These are phyloP conservation scores for Anisodus acutangulus DNA, from an alignment of 257 asterid genomes.

Conservation along the genomic window DNA sequence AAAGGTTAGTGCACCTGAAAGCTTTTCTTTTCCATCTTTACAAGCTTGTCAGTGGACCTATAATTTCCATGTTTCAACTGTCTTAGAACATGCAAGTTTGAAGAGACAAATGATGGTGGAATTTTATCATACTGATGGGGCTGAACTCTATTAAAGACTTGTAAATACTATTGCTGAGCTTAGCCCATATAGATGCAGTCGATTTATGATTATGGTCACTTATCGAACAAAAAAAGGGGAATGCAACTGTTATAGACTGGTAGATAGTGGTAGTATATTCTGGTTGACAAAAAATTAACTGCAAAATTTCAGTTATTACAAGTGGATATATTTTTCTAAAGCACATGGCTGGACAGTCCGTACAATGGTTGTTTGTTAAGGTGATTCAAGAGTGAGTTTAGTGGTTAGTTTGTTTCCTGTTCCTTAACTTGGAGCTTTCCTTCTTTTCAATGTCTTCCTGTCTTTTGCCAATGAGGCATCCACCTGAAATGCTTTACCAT, in stretches of 20 bases:
- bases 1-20: slow-evolving; percentile 59
- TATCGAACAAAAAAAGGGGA: background rate
- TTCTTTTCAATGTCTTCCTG: slow-evolving; percentile 19
- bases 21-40: slow-evolving; percentile 11
- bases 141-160: slow-evolving; percentile 7
- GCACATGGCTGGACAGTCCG: background rate
- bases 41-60: background rate
- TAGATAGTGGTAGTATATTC: background rate
- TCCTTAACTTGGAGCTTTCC: background rate
- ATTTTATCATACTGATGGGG: slow-evolving; percentile 14
- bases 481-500: slow-evolving; percentile 1
- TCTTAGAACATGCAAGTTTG: slow-evolving; percentile 8
- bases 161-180: slow-evolving; percentile 6
- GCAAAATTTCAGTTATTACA: background rate
- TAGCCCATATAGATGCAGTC: slow-evolving; percentile 12
- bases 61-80: slow-evolving; percentile 17
- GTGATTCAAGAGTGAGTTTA: slow-evolving; percentile 16
- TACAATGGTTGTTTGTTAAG: background rate
- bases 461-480: background rate
- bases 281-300: background rate
- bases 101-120: background rate
- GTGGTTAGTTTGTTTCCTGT: background rate
- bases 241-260: slow-evolving; percentile 12
- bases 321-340: background rate
- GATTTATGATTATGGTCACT: slow-evolving; percentile 9